Evolutionary conservation across 2,329 filamentous ascomycete genomes (phyloP).

Genomic region (Ceratocystis lukuohia): DNA sequence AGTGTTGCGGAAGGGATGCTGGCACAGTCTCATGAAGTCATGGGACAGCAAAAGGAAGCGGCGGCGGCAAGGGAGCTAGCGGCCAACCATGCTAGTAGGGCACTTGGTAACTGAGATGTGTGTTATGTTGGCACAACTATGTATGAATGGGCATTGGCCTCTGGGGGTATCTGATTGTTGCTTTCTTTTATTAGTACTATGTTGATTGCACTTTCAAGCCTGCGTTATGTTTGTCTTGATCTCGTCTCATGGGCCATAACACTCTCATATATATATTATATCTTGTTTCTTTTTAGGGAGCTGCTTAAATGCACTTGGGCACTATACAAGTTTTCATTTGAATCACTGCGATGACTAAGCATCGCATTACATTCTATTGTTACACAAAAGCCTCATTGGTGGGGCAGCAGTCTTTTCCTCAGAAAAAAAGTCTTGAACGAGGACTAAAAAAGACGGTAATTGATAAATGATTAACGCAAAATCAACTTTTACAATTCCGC

Average conservation of each 20-base stretch:
- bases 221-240: not conserved
- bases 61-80: conserved; percentile 31
- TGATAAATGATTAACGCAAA: not conserved
- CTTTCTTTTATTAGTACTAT: not conserved
- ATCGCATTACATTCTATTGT: not conserved
- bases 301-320: not conserved
- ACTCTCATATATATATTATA: not conserved
- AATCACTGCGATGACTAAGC: not conserved
- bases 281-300: not conserved
- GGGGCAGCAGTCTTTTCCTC: not conserved
- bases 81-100: conserved; percentile 22
- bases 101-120: conserved; percentile 11
- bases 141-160: not conserved
- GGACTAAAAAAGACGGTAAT: not conserved
- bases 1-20: conserved; percentile 71
- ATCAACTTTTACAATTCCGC: not conserved
- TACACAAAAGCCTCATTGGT: conserved; percentile 4
- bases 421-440: not conserved
- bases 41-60: conserved; percentile 44
- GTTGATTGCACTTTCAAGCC: too few relatives aligned
- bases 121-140: not conserved
- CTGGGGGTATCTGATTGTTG: not conserved
- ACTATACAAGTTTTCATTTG: not conserved
- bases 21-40: conserved; percentile 58
- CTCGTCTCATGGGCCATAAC: not conserved